phyloP scores from a whole-genome alignment of 1,284 basidiomycete species.

The Heliocybe sulcata region DNA sequence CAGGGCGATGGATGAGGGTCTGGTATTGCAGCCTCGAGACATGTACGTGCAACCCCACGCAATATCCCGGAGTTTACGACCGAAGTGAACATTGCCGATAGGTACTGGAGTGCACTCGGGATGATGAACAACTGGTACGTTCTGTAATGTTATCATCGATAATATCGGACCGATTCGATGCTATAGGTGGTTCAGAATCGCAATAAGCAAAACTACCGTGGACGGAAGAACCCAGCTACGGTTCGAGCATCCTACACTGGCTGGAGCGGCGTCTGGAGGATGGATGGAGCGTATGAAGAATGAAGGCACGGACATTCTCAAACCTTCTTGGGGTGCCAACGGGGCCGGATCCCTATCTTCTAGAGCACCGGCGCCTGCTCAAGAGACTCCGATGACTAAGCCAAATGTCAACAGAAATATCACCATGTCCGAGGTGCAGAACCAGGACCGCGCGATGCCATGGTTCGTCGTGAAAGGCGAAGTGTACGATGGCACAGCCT shows the following conservation, averaged over 20 bases:
- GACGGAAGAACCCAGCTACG: conserved; percentile 23
- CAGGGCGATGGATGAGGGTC: conserved; percentile 46
- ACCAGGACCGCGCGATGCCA: conserved; percentile 36
- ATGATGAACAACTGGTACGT: conserved; percentile 55
- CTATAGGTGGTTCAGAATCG: conserved; percentile 48
- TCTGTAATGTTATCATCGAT: background rate
- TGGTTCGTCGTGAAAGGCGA: conserved; percentile 61
- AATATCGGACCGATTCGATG: conserved; percentile 5
- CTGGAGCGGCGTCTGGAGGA: conserved; percentile 42
- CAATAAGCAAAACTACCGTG: conserved; percentile 31
- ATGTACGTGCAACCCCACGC: conserved; percentile 18
- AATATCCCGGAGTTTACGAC: conserved; percentile 49
- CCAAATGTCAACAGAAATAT: conserved; percentile 34
- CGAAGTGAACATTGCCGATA: background rate
- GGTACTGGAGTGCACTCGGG: conserved; percentile 32
- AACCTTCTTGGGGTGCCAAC: conserved; percentile 31
- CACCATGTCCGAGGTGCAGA: conserved; percentile 38
- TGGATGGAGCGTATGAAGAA: conserved; percentile 61
- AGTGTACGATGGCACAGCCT: conserved; percentile 46
- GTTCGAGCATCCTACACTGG: conserved; percentile 60
- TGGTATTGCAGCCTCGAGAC: conserved; percentile 17
- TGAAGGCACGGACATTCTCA: conserved; percentile 35
- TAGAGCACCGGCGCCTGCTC: background rate
- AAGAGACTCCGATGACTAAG: conserved; percentile 30
- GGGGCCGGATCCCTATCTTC: background rate